These are phyloP conservation scores for Claviceps sp. DNA, from an alignment of 2,329 filamentous ascomycete species.

Conservation along the genomic window DNA sequence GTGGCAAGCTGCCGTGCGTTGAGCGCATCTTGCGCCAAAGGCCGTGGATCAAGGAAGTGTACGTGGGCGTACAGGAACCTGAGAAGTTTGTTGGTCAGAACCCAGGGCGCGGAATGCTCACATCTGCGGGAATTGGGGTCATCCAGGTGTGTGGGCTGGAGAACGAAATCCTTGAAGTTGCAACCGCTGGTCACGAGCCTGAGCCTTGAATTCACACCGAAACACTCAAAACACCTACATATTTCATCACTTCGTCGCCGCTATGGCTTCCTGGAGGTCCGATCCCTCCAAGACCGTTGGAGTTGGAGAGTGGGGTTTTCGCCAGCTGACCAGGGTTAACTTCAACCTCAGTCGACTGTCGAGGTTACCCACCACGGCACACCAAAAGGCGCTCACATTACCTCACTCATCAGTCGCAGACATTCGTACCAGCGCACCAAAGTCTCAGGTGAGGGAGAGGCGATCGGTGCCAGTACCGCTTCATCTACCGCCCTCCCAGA, in stretches of 20 bases:
- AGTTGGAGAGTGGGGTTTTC: background rate
- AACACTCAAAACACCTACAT: background rate
- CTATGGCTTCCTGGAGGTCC: background rate
- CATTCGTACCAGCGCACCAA: background rate
- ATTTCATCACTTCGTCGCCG: background rate
- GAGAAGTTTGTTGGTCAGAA: conserved; percentile 82
- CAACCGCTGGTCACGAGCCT: conserved; percentile 61
- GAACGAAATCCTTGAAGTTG: conserved; percentile 65
- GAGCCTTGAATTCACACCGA: conserved; percentile 5
- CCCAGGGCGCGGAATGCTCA: conserved; percentile 55
- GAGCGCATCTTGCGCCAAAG: conserved; percentile 58
- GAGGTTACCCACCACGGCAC: background rate
- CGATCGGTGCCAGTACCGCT: background rate
- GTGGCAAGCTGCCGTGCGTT: conserved; percentile 64
- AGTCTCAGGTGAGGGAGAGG: background rate
- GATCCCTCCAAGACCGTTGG: background rate
- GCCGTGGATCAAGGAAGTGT: conserved; percentile 59
- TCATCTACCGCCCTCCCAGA: background rate
- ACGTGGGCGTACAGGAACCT: conserved; percentile 79
- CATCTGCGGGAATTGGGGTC: conserved; percentile 60
- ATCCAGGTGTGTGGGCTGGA: conserved; percentile 64
- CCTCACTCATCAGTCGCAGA: background rate
- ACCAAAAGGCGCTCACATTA: too few relatives aligned
- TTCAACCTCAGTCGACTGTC: too few relatives aligned
- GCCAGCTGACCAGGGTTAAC: background rate